Percentiles rank a stretch among this genome's conserved stretches.
phyloP scores from a whole-genome alignment of 2,329 filamentous ascomycete species.

The Tolypocladium tropicale region DNA sequence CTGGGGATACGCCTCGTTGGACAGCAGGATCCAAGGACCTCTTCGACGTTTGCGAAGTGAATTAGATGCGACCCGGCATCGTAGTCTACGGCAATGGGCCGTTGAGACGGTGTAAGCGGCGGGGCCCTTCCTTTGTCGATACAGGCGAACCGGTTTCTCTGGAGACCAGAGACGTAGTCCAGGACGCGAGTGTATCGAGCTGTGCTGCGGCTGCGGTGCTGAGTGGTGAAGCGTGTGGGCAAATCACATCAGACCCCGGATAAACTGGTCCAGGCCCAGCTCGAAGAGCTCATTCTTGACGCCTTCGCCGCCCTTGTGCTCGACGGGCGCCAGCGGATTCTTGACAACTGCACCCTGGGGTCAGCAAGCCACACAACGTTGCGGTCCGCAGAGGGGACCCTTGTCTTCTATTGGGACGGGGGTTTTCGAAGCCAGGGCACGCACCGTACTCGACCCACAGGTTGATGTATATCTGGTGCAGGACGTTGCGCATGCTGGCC shows the following conservation, averaged over 20 bases:
- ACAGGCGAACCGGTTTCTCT: too few species aligned
- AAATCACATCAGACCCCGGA: conserved; percentile 51
- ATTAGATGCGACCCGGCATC: background rate
- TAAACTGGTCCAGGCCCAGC: conserved; percentile 65
- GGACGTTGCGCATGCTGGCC: conserved; percentile 81
- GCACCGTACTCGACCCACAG: conserved; percentile 90
- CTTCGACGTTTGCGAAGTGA: background rate
- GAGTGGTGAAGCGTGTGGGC: background rate
- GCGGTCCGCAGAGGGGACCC: too few species aligned
- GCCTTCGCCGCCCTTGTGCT: conserved; percentile 59
- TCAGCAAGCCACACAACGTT: background rate
- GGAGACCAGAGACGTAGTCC: background rate
- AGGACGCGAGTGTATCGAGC: background rate
- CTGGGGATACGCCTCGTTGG: background rate
- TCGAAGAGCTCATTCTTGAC: conserved; percentile 64
- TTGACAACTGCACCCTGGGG: conserved; percentile 48
- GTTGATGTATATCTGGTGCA: conserved; percentile 98
- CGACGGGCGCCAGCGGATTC: conserved; percentile 57
- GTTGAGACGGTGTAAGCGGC: background rate
- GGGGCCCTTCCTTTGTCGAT: too few species aligned
- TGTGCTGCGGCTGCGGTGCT: background rate
- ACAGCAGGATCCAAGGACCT: background rate
- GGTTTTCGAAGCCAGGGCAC: conserved; percentile 13
- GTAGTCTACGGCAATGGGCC: background rate
- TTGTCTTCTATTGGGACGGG: too few species aligned